Percentiles rank a stretch among this genome's conserved stretches.
phyloP scores from a whole-genome alignment of 2,329 filamentous ascomycete genomes.

The Colletotrichum liaoningense region DNA sequence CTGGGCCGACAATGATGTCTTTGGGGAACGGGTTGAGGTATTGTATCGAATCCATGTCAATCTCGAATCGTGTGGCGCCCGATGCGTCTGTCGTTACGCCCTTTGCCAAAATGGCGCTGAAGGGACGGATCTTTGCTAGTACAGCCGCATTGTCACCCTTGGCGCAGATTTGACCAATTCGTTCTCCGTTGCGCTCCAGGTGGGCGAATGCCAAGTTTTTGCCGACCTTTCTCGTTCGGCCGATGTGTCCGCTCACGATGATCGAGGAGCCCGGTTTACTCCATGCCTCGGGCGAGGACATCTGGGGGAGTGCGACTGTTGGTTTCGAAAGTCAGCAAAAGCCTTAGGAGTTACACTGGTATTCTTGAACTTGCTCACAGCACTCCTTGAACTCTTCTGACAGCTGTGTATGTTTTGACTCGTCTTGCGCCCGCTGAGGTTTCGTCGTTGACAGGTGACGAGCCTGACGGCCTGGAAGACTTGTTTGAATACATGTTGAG shows the following conservation, averaged over 20 bases:
- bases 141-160: slow-evolving; percentile 50
- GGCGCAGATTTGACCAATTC: slow-evolving; percentile 58
- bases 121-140: slow-evolving; percentile 59
- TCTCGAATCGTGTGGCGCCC: slow-evolving; percentile 56
- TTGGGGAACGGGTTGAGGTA: slow-evolving; percentile 79
- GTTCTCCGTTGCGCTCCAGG: slow-evolving; percentile 47
- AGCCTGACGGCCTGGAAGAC: neutral
- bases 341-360: neutral
- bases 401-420: slow-evolving; percentile 11
- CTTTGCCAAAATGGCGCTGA: slow-evolving; percentile 64
- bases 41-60: slow-evolving; percentile 71
- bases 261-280: slow-evolving; percentile 52
- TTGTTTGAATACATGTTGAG: neutral
- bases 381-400: slow-evolving; percentile 30
- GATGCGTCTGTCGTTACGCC: slow-evolving; percentile 43
- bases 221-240: slow-evolving; percentile 74
- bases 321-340: neutral
- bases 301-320: slow-evolving; percentile 45
- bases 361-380: slow-evolving; percentile 18
- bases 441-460: slow-evolving; percentile 11
- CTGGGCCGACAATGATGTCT: slow-evolving; percentile 80
- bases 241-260: slow-evolving; percentile 77
- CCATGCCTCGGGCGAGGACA: slow-evolving; percentile 42
- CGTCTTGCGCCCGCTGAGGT: neutral
- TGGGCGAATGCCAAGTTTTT: slow-evolving; percentile 79